phyloP scores from a whole-genome alignment of 2,329 filamentous ascomycete species.

The Eutypella sp. region DNA sequence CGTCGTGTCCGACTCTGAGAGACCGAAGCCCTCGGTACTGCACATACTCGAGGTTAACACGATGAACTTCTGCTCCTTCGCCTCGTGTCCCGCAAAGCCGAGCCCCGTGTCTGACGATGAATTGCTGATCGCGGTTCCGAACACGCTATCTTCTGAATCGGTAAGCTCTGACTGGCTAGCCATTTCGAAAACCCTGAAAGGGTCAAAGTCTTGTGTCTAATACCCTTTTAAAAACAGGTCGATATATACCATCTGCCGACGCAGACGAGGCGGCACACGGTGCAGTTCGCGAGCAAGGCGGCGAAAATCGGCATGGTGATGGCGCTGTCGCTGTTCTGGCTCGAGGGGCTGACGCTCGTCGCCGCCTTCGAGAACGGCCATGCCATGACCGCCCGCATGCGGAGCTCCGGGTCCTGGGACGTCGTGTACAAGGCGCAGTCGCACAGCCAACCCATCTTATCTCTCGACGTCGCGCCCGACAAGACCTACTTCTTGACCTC shows the following conservation, averaged over 20 bases:
- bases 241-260: slow-evolving; percentile 81
- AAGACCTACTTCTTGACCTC: slow-evolving; percentile 68
- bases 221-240: no score
- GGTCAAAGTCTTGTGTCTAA: no score
- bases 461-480: slow-evolving; percentile 52
- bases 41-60: slow-evolving; percentile 83
- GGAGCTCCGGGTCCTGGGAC: slow-evolving; percentile 37
- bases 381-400: slow-evolving; percentile 58
- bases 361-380: slow-evolving; percentile 85
- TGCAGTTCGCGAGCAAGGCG: slow-evolving; percentile 34
- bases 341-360: slow-evolving; percentile 54
- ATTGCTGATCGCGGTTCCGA: slow-evolving; percentile 74
- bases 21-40: slow-evolving; percentile 75
- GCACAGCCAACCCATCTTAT: slow-evolving; percentile 79
- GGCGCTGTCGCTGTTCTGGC: slow-evolving; percentile 62
- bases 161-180: no score
- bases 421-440: slow-evolving; percentile 59
- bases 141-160: slow-evolving; percentile 67
- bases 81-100: slow-evolving; percentile 45
- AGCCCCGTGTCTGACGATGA: slow-evolving; percentile 27
- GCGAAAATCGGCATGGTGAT: slow-evolving; percentile 78
- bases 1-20: slow-evolving; percentile 36
- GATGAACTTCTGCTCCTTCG: slow-evolving; percentile 90
- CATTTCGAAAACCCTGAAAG: no score
- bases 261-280: slow-evolving; percentile 60